These are phyloP conservation scores for Dipteronia sinensis DNA, from an alignment of 345 rosid genomes.

Conservation along the genomic window DNA sequence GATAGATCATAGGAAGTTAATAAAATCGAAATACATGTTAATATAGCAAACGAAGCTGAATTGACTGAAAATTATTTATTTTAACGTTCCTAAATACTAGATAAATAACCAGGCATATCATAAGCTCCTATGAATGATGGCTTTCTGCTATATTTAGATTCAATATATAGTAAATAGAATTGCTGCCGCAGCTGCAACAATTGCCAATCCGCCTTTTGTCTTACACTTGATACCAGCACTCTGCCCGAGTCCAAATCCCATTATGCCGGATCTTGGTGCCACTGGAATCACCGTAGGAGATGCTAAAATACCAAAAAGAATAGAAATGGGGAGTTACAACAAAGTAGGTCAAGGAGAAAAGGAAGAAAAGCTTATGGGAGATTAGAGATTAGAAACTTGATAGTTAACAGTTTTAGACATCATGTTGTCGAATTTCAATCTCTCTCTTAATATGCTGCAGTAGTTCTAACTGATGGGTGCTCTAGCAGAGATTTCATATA, in stretches of 20 bases:
- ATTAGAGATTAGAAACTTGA: background rate
- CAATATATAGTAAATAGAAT: constrained; percentile 26
- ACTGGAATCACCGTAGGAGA: constrained; percentile 46
- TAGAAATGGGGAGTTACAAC: background rate
- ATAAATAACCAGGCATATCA: background rate
- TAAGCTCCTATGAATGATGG: background rate
- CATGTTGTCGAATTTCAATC: background rate
- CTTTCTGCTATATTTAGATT: constrained; percentile 8
- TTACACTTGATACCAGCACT: constrained; percentile 34
- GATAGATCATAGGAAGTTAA: background rate
- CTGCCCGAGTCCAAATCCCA: constrained; percentile 43
- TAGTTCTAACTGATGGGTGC: background rate
- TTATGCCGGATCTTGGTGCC: constrained; percentile 45
- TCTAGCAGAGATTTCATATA: background rate
- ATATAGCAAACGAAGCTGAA: constrained; percentile 5
- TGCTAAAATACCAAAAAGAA: constrained; percentile 32
- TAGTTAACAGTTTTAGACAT: background rate
- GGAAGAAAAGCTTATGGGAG: background rate
- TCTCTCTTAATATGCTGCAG: background rate
- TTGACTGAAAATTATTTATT: background rate
- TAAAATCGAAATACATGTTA: background rate
- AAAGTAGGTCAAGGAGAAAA: too few species aligned
- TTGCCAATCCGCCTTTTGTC: constrained; percentile 22
- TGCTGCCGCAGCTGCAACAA: constrained; percentile 29
- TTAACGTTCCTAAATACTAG: background rate